Conservation (phyloP, 306 rosid species). For the Betula pendula region DNA sequence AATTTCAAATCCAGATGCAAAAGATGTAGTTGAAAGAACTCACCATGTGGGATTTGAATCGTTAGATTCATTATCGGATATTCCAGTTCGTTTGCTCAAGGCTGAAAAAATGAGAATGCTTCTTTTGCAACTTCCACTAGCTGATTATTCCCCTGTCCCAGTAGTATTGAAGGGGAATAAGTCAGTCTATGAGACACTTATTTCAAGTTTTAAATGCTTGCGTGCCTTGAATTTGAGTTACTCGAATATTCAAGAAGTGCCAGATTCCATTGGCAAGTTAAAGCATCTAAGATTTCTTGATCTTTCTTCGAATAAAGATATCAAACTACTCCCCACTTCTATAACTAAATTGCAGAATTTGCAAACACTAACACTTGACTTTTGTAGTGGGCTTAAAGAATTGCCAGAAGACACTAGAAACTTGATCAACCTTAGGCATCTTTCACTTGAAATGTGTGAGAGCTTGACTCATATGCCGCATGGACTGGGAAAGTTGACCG, state of each 20-base stretch:
- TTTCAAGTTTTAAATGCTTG: neutral
- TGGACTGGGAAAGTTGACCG: neutral
- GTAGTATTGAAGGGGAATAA: too few relatives aligned
- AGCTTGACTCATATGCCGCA: neutral
- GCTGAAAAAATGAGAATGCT: neutral
- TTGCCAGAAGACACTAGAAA: conserved; percentile 1
- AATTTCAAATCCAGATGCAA: neutral
- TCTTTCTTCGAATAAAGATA: neutral
- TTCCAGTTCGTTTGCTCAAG: neutral
- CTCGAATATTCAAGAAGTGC: neutral
- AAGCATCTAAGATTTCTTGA: conserved; percentile 13
- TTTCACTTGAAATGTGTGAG: neutral
- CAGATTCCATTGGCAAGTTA: neutral
- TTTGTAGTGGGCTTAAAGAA: conserved; percentile 1
- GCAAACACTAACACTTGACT: neutral
- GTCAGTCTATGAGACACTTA: neutral
- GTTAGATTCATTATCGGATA: neutral
- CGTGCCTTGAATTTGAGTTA: neutral
- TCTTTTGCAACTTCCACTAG: neutral
- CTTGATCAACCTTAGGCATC: conserved; percentile 12
- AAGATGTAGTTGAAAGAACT: neutral
- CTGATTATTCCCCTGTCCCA: too few relatives aligned
- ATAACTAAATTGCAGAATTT: neutral
- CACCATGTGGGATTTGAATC: conserved; percentile 12
- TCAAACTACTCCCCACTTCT: neutral